Base-by-base conservation (phyloP, 176 grass and related monocot species). In the Melocanna baccifera region DNA sequence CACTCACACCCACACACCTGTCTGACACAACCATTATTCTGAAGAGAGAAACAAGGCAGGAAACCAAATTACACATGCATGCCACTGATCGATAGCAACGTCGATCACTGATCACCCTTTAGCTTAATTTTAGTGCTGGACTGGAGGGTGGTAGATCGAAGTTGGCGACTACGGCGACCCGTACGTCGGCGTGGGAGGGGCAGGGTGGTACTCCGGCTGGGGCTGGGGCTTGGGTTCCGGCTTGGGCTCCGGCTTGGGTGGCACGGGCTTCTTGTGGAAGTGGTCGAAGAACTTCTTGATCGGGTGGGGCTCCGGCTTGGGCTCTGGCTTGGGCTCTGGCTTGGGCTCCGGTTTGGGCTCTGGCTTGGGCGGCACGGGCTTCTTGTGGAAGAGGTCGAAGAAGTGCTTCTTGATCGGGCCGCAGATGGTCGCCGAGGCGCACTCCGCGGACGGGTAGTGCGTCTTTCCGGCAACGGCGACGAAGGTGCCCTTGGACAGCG, bases 221-320 rank as follows among this genome's bases (percentile, higher is more conserved):
- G 84, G 53, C 13, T 39, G 25, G 0, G 81, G 72, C 48, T 46
- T 61, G 0, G 67, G 63, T 1, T 67, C 63, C 0, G 80, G 67
- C 4, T 71, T 43, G 1, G 68, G 69, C 32, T 26, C 13, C 1
- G 46, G 78, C 16, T 86, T 39, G 1, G 67, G 64, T 11, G 71
- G 72, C 15, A 56, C 19, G 2, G 85, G 77, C 45, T 72, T 79
- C 15, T 79, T 50, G 56, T 86, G 76, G 56, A 86, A 86, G 16
- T 78, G 65, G 0, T 86, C 64, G 0, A 78, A 0, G 19, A 61
- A 25, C 8, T 85, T 77, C 63, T 85, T 85, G 51, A 85, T 66
- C 1, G 1, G 57, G 14, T 59, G n/a, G n/a, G n/a, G n/a, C n/a
- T n/a, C n/a, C n/a, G n/a, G n/a, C n/a, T n/a, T n/a, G n/a, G n/a